Base-by-base conservation (phyloP, 192 early-diverging fungal genomes). In the Thoreauomyces humboldtii region DNA sequence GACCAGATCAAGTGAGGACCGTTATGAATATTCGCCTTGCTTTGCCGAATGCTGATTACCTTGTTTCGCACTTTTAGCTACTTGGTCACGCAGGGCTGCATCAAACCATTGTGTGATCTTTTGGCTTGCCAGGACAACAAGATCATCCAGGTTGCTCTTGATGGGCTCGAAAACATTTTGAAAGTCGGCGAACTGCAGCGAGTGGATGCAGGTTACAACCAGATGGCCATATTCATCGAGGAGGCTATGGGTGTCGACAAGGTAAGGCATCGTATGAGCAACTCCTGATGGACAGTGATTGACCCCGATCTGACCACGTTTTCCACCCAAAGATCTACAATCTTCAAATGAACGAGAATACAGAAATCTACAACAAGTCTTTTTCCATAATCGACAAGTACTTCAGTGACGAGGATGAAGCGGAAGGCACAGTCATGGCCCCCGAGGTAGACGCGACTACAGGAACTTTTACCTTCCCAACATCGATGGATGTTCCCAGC, bases 101-200 rank as follows among this genome's bases (percentile, higher is more conserved):
- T 98, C 70, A 91, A 89, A 69, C 95, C 96, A 48, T 83, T 98
- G 37, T 95, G 95, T 73, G 93, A 98, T 66, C 84, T 98, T 66
- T 76, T 98, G 33, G 81, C 75, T 50, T 88, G 83, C 76, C 87
- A 85, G 79, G 96, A 98, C 73, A 91, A 92, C 79, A 94, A 94
- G 79, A 95, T 98, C 52, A 93, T 91, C 52, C 89, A 95, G 68
- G 94, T 98, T 12, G 94, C 94, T 21, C 72, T 97, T 55, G 96
- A 98, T 68, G 96, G 91, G 31, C 72, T 98, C 58, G 96, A 98
- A 77, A 98, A 96, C 74, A 93, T 98, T 72, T 79, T 98, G 31
- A 95, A 93, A 79, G 94, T 94, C 45, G 96, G 96, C 38, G 93
- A 98, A 61, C 63, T 85, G 45, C 92, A 95, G 61, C 88, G 86